These are phyloP conservation scores for Neoascochyta sp. DNA, from an alignment of 2,329 filamentous ascomycete species.

Conservation along the genomic window DNA sequence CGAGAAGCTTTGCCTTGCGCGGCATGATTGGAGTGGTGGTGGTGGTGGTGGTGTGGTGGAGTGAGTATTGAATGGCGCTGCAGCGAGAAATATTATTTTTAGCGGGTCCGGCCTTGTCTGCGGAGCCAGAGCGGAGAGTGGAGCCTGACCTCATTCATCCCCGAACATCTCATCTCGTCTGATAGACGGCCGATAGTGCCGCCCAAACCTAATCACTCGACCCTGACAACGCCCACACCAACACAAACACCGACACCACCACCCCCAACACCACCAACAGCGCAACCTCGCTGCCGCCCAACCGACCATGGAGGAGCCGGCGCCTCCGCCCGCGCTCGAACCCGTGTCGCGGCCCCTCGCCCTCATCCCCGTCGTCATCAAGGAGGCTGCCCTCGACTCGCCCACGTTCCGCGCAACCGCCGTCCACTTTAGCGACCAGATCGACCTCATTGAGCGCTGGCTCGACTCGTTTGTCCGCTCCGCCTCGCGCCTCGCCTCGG, in stretches of 20 bases:
- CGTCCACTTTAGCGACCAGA: constrained; percentile 83
- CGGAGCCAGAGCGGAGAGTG: too few relatives aligned
- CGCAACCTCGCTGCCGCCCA: too few relatives aligned
- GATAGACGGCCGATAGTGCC: too few relatives aligned
- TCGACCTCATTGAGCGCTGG: constrained; percentile 90
- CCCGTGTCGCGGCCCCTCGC: constrained; percentile 41
- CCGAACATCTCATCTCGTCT: too few relatives aligned
- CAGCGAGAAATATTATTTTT: too few relatives aligned
- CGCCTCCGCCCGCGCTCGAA: constrained; percentile 31
- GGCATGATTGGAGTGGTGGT: constrained; percentile 17
- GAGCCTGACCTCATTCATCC: too few relatives aligned
- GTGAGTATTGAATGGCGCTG: too few relatives aligned
- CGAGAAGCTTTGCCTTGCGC: constrained; percentile 34
- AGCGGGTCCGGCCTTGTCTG: too few relatives aligned
- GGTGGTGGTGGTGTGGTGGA: constrained; percentile 2
- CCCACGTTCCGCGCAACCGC: constrained; percentile 89
- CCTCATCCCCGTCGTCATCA: constrained; percentile 71
- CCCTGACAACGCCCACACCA: too few relatives aligned
- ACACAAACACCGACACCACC: too few relatives aligned
- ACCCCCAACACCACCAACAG: too few relatives aligned
- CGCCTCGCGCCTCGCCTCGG: constrained; percentile 58
- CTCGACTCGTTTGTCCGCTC: constrained; percentile 68
- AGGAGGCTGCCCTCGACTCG: constrained; percentile 94
- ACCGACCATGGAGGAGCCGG: constrained; percentile 34
- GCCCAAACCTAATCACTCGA: too few relatives aligned